phyloP scores from a whole-genome alignment of 495 filamentous ascomycete species.

The Penicillium tannophilum region DNA sequence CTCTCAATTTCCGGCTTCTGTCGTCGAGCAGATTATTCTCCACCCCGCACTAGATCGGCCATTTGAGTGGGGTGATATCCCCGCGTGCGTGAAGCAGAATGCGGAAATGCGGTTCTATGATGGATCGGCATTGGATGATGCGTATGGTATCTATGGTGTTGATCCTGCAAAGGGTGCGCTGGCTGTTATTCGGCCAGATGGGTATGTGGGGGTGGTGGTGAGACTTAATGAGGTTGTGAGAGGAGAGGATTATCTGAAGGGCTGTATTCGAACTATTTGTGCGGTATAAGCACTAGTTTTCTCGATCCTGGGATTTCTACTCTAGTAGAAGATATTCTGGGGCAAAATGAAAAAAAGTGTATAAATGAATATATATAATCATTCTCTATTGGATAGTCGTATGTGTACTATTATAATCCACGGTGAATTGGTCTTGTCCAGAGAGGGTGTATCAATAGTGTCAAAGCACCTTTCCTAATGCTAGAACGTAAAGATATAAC shows the following conservation, averaged over 20 bases:
- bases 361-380: background rate
- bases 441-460: background rate
- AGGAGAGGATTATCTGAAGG: constrained; percentile 11
- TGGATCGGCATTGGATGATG: constrained; percentile 64
- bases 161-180: constrained; percentile 58
- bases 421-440: background rate
- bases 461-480: background rate
- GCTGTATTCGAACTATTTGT: background rate
- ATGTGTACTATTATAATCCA: background rate
- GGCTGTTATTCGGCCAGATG: constrained; percentile 65
- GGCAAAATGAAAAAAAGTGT: background rate
- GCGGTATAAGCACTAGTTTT: background rate
- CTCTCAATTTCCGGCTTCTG: constrained; percentile 39
- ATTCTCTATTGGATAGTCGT: background rate
- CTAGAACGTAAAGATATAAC: background rate
- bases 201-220: constrained; percentile 56
- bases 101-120: constrained; percentile 60
- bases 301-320: background rate
- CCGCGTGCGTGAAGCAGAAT: constrained; percentile 55
- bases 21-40: constrained; percentile 62
- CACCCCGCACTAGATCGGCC: constrained; percentile 52
- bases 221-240: constrained; percentile 7
- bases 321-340: background rate
- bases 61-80: constrained; percentile 58
- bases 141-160: constrained; percentile 65